Conservation (phyloP, 306 rosid genomes). For the Alnus rubra region DNA sequence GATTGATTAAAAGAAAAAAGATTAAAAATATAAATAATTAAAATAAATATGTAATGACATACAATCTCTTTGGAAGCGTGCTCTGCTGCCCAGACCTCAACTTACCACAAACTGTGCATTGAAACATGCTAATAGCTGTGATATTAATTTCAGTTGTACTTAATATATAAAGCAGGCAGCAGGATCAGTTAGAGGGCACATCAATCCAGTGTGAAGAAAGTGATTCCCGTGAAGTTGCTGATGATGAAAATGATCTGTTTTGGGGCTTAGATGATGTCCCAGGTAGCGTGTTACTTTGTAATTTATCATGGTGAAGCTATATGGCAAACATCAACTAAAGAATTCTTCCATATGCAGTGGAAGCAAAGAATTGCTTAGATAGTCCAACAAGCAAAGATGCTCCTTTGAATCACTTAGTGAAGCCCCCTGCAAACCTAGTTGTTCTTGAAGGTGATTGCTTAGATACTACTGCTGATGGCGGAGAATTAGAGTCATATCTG, state of each 20-base stretch:
- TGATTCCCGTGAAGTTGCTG: conserved; percentile 44
- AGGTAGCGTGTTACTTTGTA: conserved; percentile 49
- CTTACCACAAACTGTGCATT: conserved; percentile 1
- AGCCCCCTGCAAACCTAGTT: conserved; percentile 90
- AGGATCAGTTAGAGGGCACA: conserved; percentile 62
- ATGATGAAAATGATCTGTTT: conserved; percentile 68
- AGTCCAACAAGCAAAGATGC: conserved; percentile 49
- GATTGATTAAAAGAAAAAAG: not conserved
- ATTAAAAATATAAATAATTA: not conserved
- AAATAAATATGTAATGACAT: not conserved
- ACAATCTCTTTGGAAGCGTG: not conserved
- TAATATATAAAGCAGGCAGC: conserved; percentile 55
- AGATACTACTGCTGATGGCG: conserved; percentile 77
- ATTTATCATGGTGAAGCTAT: conserved; percentile 15
- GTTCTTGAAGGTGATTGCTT: conserved; percentile 97
- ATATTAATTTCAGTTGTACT: not conserved
- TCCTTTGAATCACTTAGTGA: conserved; percentile 56
- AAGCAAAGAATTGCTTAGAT: conserved; percentile 68
- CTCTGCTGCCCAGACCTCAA: not conserved
- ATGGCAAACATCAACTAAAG: conserved; percentile 21
- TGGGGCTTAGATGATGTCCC: conserved; percentile 83
- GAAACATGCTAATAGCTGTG: not conserved
- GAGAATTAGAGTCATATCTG: conserved; percentile 92
- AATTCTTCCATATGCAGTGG: conserved; percentile 56
- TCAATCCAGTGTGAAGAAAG: conserved; percentile 50